Conservation (phyloP, 345 rosid genomes). For the Heritiera fomes region DNA sequence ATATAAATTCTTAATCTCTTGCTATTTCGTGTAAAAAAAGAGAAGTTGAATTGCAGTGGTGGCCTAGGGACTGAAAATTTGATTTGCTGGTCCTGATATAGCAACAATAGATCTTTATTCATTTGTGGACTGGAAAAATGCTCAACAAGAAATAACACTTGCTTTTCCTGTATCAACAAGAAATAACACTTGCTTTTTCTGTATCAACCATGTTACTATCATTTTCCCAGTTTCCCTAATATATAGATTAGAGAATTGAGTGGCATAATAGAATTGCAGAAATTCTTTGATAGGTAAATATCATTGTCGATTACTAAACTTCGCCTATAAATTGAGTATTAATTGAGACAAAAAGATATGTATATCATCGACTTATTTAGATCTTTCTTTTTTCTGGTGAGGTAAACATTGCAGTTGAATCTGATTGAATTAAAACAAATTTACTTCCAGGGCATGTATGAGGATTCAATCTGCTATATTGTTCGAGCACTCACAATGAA, state of each 20-base stretch:
- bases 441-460: constrained; percentile 75
- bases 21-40: no score
- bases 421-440: constrained; percentile 10
- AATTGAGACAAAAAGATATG: not conserved
- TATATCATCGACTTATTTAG: not conserved
- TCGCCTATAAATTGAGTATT: no score
- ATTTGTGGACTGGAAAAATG: not conserved
- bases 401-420: not conserved
- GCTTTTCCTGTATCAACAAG: no score
- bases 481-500: constrained; percentile 99
- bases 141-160: not conserved
- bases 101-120: not conserved
- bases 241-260: not conserved
- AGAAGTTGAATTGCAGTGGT: no score
- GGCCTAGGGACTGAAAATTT: not conserved
- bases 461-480: constrained; percentile 84
- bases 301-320: not conserved
- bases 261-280: not conserved
- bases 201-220: not conserved
- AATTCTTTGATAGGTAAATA: not conserved
- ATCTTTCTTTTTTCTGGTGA: not conserved
- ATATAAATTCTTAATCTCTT: no score
- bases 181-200: not conserved
- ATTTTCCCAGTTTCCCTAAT: not conserved
- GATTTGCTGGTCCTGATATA: not conserved